These are phyloP conservation scores for Fistulinella prunicolor DNA, from an alignment of 768 basidiomycete species.

Conservation along the genomic window DNA sequence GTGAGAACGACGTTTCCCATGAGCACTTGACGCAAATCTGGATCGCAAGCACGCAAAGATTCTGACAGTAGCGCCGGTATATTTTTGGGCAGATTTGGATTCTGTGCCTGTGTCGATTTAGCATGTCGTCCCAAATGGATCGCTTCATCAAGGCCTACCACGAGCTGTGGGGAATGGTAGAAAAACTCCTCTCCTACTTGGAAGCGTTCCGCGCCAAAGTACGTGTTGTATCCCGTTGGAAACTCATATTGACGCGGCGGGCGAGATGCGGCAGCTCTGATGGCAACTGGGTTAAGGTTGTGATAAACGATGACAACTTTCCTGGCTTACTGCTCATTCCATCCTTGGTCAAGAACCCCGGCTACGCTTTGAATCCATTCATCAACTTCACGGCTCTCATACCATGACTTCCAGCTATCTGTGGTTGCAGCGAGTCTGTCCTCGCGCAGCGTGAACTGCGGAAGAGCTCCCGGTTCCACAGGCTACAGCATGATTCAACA, in stretches of 20 bases:
- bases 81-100: slow-evolving; percentile 69
- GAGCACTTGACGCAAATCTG: slow-evolving; percentile 86
- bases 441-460: slow-evolving; percentile 69
- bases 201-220: slow-evolving; percentile 80
- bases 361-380: slow-evolving; percentile 91
- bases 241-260: slow-evolving; percentile 84
- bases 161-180: slow-evolving; percentile 58
- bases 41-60: slow-evolving; percentile 81
- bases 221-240: slow-evolving; percentile 86
- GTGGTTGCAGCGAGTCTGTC: slow-evolving; percentile 74
- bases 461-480: slow-evolving; percentile 64
- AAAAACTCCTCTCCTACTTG: slow-evolving; percentile 89
- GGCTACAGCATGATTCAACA: slow-evolving; percentile 44
- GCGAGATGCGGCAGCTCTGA: slow-evolving; percentile 57
- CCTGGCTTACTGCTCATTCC: slow-evolving; percentile 77
- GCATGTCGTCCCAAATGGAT: background rate
- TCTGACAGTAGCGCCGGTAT: slow-evolving; percentile 74
- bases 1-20: slow-evolving; percentile 93
- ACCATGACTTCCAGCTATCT: slow-evolving; percentile 77
- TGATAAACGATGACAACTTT: background rate
- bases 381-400: slow-evolving; percentile 79
- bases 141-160: slow-evolving; percentile 35
- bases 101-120: slow-evolving; percentile 40
- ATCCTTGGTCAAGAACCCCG: slow-evolving; percentile 81
- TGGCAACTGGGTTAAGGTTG: background rate